phyloP scores from a whole-genome alignment of 208 protist genomes.

The Vickermania spadyakhi region DNA sequence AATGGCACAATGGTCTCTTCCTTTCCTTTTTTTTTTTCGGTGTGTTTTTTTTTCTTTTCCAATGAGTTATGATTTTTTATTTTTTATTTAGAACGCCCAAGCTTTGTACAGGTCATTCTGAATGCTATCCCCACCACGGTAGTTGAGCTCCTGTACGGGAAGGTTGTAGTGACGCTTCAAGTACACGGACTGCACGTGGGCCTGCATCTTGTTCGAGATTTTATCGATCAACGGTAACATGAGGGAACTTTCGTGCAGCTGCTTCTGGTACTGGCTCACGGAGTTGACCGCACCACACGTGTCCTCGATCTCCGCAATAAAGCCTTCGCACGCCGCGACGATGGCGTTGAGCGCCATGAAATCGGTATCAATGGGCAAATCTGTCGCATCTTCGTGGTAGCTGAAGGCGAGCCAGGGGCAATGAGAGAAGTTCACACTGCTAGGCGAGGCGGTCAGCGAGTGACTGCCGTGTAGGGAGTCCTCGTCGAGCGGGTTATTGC shows the following conservation, averaged over 20 bases:
- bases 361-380: conserved; percentile 19
- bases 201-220: conserved; percentile 11
- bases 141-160: background rate
- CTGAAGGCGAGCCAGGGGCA: conserved; percentile 12
- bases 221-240: conserved; percentile 15
- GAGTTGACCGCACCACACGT: conserved; percentile 8
- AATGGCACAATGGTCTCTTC: too few relatives aligned
- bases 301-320: conserved; percentile 22
- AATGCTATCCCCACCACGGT: background rate
- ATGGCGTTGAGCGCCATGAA: conserved; percentile 17
- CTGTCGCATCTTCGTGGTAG: conserved; percentile 23
- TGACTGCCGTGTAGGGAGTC: background rate
- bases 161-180: conserved; percentile 14
- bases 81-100: conserved; percentile 1
- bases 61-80: background rate
- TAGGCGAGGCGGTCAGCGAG: background rate
- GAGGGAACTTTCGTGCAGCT: conserved; percentile 26
- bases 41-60: background rate
- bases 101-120: background rate
- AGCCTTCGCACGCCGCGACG: conserved; percentile 14
- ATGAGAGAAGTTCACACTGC: conserved; percentile 3
- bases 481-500: background rate
- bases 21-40: too few relatives aligned
- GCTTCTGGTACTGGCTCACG: conserved; percentile 26
- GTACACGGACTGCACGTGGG: conserved; percentile 7